Evolutionary conservation across 2,329 filamentous ascomycete genomes (phyloP).

Genomic region (Diaporthe australafricana): DNA sequence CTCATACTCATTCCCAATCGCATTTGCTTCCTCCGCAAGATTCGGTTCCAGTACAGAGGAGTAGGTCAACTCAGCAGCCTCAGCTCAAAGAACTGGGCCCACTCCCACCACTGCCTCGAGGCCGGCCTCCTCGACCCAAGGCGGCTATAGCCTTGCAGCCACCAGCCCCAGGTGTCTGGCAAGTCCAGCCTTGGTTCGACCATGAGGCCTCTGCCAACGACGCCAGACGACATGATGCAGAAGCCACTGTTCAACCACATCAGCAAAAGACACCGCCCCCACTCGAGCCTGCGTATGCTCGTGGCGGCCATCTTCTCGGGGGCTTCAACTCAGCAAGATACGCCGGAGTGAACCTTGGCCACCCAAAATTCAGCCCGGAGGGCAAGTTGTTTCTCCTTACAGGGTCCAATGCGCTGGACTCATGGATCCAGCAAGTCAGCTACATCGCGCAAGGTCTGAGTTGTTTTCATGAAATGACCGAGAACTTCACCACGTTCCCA

Average conservation of each 20-base stretch:
- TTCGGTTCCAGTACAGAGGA: not conserved
- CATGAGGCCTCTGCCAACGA: too few species aligned
- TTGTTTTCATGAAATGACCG: constrained; percentile 39
- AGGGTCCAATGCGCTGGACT: constrained; percentile 29
- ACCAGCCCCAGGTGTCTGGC: not conserved
- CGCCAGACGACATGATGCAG: too few species aligned
- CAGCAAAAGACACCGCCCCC: not conserved
- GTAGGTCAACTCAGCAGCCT: not conserved
- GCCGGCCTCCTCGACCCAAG: not conserved
- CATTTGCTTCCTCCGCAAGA: not conserved
- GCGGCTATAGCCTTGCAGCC: not conserved
- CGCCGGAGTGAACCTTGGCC: not conserved
- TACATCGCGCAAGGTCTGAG: constrained; percentile 37
- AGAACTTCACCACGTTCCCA: constrained; percentile 38
- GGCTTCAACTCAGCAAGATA: constrained; percentile 27
- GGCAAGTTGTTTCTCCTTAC: constrained; percentile 36
- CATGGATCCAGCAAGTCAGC: constrained; percentile 38
- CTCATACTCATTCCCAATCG: not conserved
- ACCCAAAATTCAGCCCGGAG: constrained; percentile 32
- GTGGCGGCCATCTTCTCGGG: constrained; percentile 16
- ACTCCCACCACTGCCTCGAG: not conserved
- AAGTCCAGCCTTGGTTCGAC: not conserved
- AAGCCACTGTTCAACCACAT: not conserved
- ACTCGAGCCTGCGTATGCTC: constrained; percentile 9
- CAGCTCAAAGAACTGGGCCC: not conserved